Evolutionary conservation across 108 stramenopile species (phyloP), one percentile per base, ranked within the genome.

Genomic region (Cyclotella cryptica): DNA sequence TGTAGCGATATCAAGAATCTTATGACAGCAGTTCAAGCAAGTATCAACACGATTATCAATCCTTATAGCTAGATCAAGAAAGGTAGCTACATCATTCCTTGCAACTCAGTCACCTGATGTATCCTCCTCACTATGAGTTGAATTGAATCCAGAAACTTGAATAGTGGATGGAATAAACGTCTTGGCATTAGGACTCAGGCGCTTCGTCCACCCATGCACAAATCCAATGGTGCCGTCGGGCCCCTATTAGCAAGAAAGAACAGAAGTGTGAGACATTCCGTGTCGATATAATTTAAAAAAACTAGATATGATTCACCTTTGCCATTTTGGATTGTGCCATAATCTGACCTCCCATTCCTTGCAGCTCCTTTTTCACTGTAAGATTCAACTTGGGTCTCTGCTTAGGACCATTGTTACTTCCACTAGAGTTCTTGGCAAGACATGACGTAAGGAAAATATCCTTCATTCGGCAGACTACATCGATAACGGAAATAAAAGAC

Each of bases 301-400:
- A 45, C 43, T 14, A 45, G n/a, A 92, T 87, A 41, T 65, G 14
- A 29, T 29, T 74, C 63, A 95, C 92, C 66, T 77, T 83, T 12
- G 92, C 93, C 93, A 94, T 94, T 67, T 80, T 78, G 60, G 89
- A 91, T 70, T 95, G 93, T 18, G 93, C 91, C 86, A 92, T 90
- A 67, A 95, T 95, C 45, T 83, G 88, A 46, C 93, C 93, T 41
- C 90, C 93, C 55, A 91, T 86, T n/a, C 69, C 81, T 68, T 82
- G 63, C 43, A 86, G 68, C 68, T 89, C 87, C 60, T 88, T 92
- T 84, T 89, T 91, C 24, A 92, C 93, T 0, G 90, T 89, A 18
- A 95, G 78, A 74, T 95, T 95, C 10, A 95, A 80, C 58, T 84
- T 90, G 18, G 90, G 90, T 14, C 93, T 86, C 71, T 92, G 84